Evolutionary conservation across 2,329 filamentous ascomycete species (phyloP).

Genomic region (Hypomyces perniciosus): DNA sequence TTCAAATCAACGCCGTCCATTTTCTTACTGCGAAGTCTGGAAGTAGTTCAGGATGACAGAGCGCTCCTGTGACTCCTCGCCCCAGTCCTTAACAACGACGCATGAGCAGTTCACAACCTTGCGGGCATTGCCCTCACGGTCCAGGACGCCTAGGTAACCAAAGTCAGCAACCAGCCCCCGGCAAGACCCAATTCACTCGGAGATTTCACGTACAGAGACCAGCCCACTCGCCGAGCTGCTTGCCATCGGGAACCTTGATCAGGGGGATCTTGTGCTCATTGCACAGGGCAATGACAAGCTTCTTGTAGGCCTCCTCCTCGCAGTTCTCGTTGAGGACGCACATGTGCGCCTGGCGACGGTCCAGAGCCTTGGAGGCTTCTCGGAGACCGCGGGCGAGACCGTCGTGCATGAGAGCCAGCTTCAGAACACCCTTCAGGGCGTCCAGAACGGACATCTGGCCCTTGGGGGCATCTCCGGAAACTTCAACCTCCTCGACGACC

Average conservation of each 20-base stretch:
- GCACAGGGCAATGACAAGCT: slow-evolving; percentile 97
- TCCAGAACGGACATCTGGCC: slow-evolving; percentile 97
- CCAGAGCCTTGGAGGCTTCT: slow-evolving; percentile 97
- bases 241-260: slow-evolving; percentile 99
- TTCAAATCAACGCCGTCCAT: slow-evolving; percentile 30
- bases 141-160: slow-evolving; percentile 69
- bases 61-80: slow-evolving; percentile 99
- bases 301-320: slow-evolving; percentile 99
- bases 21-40: slow-evolving; percentile 72
- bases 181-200: neutral
- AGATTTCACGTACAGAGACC: slow-evolving; percentile 78
- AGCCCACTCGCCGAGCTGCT: slow-evolving; percentile 99
- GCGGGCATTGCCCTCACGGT: slow-evolving; percentile 98
- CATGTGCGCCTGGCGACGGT: slow-evolving; percentile 98
- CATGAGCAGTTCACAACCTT: slow-evolving; percentile 99
- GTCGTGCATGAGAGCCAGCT: slow-evolving; percentile 98
- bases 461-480: slow-evolving; percentile 84
- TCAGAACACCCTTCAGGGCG: slow-evolving; percentile 97
- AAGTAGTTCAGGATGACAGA: slow-evolving; percentile 99
- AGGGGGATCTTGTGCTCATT: slow-evolving; percentile 99
- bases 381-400: slow-evolving; percentile 97
- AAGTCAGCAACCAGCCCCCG: slow-evolving; percentile 24
- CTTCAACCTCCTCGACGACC: slow-evolving; percentile 85
- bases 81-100: slow-evolving; percentile 99
- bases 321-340: slow-evolving; percentile 99